Evolutionary conservation across 805 yeast genomes (phyloP).

Genomic region (Zygosaccharomyces gambellarensis): DNA sequence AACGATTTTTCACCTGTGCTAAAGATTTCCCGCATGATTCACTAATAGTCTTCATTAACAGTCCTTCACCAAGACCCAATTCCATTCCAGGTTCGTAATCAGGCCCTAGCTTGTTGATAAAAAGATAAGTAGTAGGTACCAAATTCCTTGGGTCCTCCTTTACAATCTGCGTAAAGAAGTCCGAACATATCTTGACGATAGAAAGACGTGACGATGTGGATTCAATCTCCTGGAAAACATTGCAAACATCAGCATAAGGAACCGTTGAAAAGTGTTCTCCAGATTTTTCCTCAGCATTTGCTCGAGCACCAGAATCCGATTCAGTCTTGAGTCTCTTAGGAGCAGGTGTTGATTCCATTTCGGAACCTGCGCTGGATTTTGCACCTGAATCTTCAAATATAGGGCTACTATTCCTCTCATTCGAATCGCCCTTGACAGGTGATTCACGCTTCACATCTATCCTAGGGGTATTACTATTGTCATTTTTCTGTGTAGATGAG

Average conservation of each 20-base stretch:
- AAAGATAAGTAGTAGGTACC: conserved; percentile 70
- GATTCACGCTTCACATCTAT: background rate
- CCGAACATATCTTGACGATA: conserved; percentile 69
- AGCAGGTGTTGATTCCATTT: conserved; percentile 5
- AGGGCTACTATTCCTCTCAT: background rate
- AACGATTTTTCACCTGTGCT: conserved; percentile 66
- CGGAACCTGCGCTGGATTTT: conserved; percentile 3
- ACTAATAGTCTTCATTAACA: conserved; percentile 80
- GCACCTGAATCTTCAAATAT: conserved; percentile 1
- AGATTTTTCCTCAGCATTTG: background rate
- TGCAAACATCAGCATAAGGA: conserved; percentile 42
- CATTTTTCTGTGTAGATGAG: conserved; percentile 3
- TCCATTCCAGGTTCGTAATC: conserved; percentile 89
- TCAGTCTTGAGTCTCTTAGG: conserved; percentile 6
- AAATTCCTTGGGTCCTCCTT: conserved; percentile 49
- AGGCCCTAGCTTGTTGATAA: conserved; percentile 87
- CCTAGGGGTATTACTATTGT: background rate
- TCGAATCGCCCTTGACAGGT: background rate
- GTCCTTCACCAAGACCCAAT: conserved; percentile 86
- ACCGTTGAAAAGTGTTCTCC: conserved; percentile 18
- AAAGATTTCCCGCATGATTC: conserved; percentile 83
- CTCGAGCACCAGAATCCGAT: background rate
- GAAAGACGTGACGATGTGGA: conserved; percentile 76
- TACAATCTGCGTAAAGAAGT: conserved; percentile 63
- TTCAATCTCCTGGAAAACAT: conserved; percentile 74